These are phyloP conservation scores for Cladosporium sp. DNA, from an alignment of 2,329 filamentous ascomycete species.

Conservation along the genomic window DNA sequence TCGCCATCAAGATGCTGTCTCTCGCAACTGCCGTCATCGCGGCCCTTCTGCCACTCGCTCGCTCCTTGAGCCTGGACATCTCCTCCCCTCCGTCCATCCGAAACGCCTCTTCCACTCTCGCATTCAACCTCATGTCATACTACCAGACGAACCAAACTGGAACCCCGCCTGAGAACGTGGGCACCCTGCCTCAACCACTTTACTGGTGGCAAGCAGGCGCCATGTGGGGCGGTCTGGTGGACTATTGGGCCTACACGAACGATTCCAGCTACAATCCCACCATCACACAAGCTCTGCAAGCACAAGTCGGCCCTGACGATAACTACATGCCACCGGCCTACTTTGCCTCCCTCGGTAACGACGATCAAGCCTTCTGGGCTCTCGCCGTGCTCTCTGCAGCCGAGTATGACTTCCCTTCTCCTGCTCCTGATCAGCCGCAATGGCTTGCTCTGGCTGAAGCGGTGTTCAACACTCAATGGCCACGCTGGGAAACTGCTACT, in stretches of 20 bases:
- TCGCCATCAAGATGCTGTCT: background rate
- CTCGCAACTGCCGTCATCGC: background rate
- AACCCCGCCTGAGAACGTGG: conserved; percentile 29
- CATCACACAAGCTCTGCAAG: conserved; percentile 39
- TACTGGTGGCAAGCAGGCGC: conserved; percentile 47
- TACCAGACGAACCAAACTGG: conserved; percentile 32
- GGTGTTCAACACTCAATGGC: conserved; percentile 72
- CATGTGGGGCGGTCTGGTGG: conserved; percentile 33
- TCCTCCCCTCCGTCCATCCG: conserved; percentile 28
- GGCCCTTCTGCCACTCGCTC: conserved; percentile 7
- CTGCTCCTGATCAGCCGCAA: conserved; percentile 46
- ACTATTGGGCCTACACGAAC: conserved; percentile 44
- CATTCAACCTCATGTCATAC: conserved; percentile 30
- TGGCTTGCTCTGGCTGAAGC: conserved; percentile 77
- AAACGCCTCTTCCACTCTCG: conserved; percentile 28
- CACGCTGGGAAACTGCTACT: conserved; percentile 60
- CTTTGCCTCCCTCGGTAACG: conserved; percentile 39
- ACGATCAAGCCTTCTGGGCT: conserved; percentile 75
- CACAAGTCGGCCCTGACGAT: conserved; percentile 38
- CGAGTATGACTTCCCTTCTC: conserved; percentile 70
- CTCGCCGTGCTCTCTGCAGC: conserved; percentile 74
- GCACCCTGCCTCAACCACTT: conserved; percentile 39
- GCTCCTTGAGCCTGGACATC: conserved; percentile 19
- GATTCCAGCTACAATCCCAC: conserved; percentile 40
- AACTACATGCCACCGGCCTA: conserved; percentile 39